Conservation (phyloP, 805 yeast species). For the Metschnikowia koreensis region DNA sequence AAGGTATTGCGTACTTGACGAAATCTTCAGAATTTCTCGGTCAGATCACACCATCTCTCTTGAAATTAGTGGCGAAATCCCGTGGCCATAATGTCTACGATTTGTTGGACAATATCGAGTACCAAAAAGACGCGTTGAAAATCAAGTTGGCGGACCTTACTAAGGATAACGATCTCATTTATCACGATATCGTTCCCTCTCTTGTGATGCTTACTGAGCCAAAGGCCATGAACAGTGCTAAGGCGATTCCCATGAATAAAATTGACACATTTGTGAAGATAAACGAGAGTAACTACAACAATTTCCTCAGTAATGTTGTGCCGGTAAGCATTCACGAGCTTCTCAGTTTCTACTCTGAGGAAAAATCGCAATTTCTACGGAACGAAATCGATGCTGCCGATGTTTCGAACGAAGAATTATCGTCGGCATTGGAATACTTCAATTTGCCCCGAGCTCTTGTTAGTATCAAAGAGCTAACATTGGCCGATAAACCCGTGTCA, state of each 20-base stretch:
- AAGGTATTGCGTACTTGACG: slow-evolving; percentile 64
- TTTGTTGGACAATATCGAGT: slow-evolving; percentile 40
- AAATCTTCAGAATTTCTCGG: slow-evolving; percentile 47
- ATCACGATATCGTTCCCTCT: slow-evolving; percentile 74
- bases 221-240: slow-evolving; percentile 67
- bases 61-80: slow-evolving; percentile 22
- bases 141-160: slow-evolving; percentile 46
- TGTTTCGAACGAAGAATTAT: slow-evolving; percentile 73
- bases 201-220: slow-evolving; percentile 59
- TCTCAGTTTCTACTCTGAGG: slow-evolving; percentile 84
- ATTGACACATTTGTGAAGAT: slow-evolving; percentile 42
- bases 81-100: slow-evolving; percentile 32
- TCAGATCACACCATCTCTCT: slow-evolving; percentile 22
- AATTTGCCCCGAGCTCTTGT: slow-evolving; percentile 67
- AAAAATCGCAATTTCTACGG: slow-evolving; percentile 74
- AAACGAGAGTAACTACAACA: slow-evolving; percentile 40
- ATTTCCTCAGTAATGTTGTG: slow-evolving; percentile 73
- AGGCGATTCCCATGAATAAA: slow-evolving; percentile 52
- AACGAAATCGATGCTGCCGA: slow-evolving; percentile 71
- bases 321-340: slow-evolving; percentile 88
- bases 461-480: slow-evolving; percentile 47
- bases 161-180: slow-evolving; percentile 87
- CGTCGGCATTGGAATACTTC: slow-evolving; percentile 76
- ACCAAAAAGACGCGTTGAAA: slow-evolving; percentile 38
- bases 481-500: slow-evolving; percentile 7